phyloP scores from a whole-genome alignment of 164 flowering plant species.

The Warburgia ugandensis region DNA sequence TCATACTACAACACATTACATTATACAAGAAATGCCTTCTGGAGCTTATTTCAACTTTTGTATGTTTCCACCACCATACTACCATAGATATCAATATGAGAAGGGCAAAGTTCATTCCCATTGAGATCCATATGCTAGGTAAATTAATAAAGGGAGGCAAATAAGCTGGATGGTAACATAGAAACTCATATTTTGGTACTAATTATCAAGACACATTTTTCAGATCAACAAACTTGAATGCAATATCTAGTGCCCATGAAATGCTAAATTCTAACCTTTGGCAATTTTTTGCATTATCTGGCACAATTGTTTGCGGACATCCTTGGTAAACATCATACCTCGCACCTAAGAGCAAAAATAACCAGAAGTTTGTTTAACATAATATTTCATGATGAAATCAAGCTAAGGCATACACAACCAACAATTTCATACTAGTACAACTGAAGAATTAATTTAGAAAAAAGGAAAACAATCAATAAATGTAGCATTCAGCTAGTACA shows the following conservation, averaged over 20 bases:
- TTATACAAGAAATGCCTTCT: no score
- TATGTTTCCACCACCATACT: no score
- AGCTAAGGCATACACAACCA: not conserved
- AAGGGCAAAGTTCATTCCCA: no score
- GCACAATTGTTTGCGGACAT: conserved; percentile 73
- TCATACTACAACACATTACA: no score
- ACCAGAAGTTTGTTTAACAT: not conserved
- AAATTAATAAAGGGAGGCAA: not conserved
- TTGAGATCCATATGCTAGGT: no score
- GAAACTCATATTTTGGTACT: no score
- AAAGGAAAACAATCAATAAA: no score
- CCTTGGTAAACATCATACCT: conserved; percentile 89
- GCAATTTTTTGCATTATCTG: conserved; percentile 90
- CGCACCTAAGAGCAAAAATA: conserved; percentile 47
- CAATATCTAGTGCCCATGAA: not conserved
- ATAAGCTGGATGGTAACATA: not conserved
- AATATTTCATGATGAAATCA: conserved; percentile 3
- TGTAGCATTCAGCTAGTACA: no score
- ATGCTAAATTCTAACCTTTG: conserved; percentile 36
- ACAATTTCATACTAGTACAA: no score
- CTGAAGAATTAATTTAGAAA: no score
- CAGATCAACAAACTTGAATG: not conserved
- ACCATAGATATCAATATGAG: no score
- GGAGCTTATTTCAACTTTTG: no score
- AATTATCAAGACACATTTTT: not conserved